Evolutionary conservation across 768 basidiomycete genomes (phyloP), one percentile per base, ranked within the genome.

Genomic region (Gymnopilus junonius): DNA sequence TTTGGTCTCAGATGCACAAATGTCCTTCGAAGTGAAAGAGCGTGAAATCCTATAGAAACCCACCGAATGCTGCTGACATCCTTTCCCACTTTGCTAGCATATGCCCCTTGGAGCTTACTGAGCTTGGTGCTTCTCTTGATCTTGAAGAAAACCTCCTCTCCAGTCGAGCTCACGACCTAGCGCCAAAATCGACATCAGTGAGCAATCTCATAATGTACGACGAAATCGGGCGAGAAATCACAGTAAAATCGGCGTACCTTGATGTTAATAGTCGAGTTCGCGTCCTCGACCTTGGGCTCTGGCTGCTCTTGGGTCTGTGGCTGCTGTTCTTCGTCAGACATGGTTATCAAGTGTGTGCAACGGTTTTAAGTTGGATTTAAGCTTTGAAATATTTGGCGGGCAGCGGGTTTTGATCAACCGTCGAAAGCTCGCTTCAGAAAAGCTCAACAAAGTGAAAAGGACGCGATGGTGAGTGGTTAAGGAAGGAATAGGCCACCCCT

Each of bases 61-160:
- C 67, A 97, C 95, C 95, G 91, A 72, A 97, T 95, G 71, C 89
- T 92, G 66, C 73, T 68, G 20, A 94, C 90, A 67, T 96, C 94
- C 76, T 95, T 95, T 61, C 95, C 95, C 15, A 97, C 94, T 72
- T 95, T 95, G 74, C 82, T 87, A 59, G 95, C 95, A 77, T 97
- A 97, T 45, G 95, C 95, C 64, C 87, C 92, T 74, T 95, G 93
- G 25, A 97, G 85, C 81, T 97, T 97, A 83, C 88, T 92, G 69
- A 97, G 78, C 81, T 91, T 95, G 45, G 95, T 96, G 76, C 85
- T 92, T 72, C 91, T 87, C 80, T 96, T 97, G 80, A 97, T 96
- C 85, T 97, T 97, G 85, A 97, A 97, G 79, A 92, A 97, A 27
- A 97, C 93, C 74, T 96, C 94, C 34, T 95, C 93, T 61, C 93